Evolutionary conservation across 345 rosid genomes (phyloP).

Genomic region (Populus alba): DNA sequence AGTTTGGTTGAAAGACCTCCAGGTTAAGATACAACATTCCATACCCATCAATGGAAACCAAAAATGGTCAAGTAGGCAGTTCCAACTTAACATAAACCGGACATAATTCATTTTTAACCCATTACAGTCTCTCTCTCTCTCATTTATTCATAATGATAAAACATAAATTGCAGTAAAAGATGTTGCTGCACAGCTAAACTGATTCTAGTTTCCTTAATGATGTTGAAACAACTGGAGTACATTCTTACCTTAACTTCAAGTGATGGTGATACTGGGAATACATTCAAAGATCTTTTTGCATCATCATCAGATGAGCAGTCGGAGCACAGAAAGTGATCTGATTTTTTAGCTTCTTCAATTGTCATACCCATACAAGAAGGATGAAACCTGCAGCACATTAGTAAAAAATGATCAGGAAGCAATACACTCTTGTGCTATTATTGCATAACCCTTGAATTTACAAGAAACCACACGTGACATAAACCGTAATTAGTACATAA

Average conservation of each 20-base stretch:
- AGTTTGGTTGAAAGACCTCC: background rate
- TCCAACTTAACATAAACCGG: background rate
- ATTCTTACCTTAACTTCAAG: slow-evolving; percentile 56
- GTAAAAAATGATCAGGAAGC: slow-evolving; percentile 12
- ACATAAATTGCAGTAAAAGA: background rate
- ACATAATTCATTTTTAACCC: background rate
- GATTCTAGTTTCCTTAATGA: background rate
- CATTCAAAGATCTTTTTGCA: slow-evolving; percentile 53
- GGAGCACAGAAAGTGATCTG: slow-evolving; percentile 71
- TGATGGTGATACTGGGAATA: slow-evolving; percentile 46
- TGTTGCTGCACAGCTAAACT: background rate
- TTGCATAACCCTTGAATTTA: background rate
- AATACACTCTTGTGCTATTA: too few species aligned
- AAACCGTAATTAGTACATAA: background rate
- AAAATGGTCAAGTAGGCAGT: background rate
- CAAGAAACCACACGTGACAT: background rate
- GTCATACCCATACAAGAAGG: slow-evolving; percentile 85
- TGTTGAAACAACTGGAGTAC: background rate
- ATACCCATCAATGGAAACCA: background rate
- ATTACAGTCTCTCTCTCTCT: background rate
- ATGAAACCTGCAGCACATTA: slow-evolving; percentile 58
- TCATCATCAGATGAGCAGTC: slow-evolving; percentile 68
- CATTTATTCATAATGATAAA: background rate
- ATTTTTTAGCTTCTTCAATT: slow-evolving; percentile 73
- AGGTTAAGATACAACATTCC: background rate